phyloP scores from a whole-genome alignment of 148 eudicot species.

The Simmondsia chinensis region DNA sequence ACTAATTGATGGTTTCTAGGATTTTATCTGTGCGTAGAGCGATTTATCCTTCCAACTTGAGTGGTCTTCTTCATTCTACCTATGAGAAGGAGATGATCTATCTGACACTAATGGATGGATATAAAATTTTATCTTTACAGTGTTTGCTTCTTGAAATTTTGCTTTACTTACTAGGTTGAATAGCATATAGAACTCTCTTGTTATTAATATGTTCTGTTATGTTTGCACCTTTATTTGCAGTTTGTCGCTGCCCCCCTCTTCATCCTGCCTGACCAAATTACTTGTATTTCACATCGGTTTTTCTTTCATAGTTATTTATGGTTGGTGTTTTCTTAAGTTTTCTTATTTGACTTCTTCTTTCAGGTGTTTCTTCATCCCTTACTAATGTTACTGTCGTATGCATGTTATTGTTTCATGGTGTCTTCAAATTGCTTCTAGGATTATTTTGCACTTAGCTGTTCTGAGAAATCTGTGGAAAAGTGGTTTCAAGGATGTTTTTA shows the following conservation, averaged over 20 bases:
- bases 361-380: no score
- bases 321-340: background rate
- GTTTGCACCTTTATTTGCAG: no score
- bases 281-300: no score
- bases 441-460: slow-evolving; percentile 6
- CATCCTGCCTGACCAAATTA: no score
- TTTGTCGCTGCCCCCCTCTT: no score
- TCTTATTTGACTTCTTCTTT: no score
- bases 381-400: no score
- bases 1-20: slow-evolving; percentile 19
- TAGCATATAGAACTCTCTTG: background rate
- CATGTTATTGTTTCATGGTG: background rate
- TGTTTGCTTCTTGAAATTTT: background rate
- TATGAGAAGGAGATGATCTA: slow-evolving; percentile 5
- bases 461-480: slow-evolving; percentile 9
- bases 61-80: background rate
- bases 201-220: background rate
- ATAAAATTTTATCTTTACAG: background rate
- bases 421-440: no score
- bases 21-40: slow-evolving; percentile 37
- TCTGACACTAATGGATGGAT: slow-evolving; percentile 4
- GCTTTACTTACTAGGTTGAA: no score
- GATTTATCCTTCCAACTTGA: slow-evolving; percentile 2
- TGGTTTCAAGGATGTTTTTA: slow-evolving; percentile 12
- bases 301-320: no score